phyloP scores from a whole-genome alignment of 768 basidiomycete species.

The Russula brevipes region DNA sequence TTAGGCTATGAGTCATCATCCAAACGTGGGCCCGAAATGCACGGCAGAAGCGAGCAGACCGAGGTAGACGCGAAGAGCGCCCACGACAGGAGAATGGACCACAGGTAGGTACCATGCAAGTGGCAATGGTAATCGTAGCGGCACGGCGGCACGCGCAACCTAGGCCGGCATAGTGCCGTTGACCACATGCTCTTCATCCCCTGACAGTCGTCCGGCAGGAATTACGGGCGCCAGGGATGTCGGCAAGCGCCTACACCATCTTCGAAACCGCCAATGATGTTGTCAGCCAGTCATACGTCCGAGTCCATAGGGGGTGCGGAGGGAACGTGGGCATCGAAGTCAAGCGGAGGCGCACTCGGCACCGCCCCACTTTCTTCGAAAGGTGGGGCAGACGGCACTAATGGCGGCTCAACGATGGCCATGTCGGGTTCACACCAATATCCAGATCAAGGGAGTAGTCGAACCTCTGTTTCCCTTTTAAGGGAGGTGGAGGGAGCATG shows the following conservation, averaged over 20 bases:
- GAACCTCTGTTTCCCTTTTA: slow-evolving; percentile 22
- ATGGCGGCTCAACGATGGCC: slow-evolving; percentile 9
- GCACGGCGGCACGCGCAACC: not conserved
- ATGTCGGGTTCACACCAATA: slow-evolving; percentile 2
- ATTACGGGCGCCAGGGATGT: not conserved
- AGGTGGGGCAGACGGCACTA: slow-evolving; percentile 21
- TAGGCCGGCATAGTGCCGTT: not conserved
- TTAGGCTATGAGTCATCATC: not conserved
- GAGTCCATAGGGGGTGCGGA: slow-evolving; percentile 17
- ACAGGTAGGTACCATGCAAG: not conserved
- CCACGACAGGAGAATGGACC: not conserved
- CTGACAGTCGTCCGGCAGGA: not conserved
- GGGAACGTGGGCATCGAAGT: slow-evolving; percentile 4
- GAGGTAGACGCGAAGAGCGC: not conserved
- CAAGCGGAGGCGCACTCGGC: slow-evolving; percentile 18
- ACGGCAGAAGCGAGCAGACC: not conserved
- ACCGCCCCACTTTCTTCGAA: slow-evolving; percentile 17
- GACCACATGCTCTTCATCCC: not conserved
- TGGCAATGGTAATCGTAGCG: not conserved
- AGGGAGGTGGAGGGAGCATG: slow-evolving; percentile 23
- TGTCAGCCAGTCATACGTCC: not conserved
- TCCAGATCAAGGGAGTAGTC: slow-evolving; percentile 19
- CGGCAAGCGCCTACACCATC: not conserved
- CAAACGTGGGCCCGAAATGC: not conserved
- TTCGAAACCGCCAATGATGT: not conserved